Evolutionary conservation across 495 filamentous ascomycete species (phyloP).

Genomic region (Aspergillus sparsus): DNA sequence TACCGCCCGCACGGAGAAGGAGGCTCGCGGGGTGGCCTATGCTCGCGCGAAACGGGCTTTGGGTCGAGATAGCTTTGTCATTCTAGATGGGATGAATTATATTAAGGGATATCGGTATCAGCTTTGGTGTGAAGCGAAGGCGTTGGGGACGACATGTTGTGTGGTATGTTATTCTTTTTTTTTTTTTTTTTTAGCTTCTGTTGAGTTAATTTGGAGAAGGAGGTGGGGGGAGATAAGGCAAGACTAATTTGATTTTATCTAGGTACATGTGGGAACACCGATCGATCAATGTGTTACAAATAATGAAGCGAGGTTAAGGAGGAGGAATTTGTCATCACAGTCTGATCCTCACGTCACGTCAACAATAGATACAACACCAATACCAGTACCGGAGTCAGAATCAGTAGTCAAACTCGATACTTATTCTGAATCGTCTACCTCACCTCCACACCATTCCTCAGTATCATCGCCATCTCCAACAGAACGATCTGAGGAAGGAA

Average conservation of each 20-base stretch:
- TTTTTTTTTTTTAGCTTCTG: neutral
- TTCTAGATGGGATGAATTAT: constrained; percentile 90
- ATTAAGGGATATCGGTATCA: constrained; percentile 99
- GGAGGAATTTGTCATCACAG: constrained; percentile 2
- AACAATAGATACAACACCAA: neutral
- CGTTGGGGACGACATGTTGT: constrained; percentile 75
- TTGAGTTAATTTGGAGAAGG: neutral
- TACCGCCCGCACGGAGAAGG: constrained; percentile 76
- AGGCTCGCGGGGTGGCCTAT: constrained; percentile 83
- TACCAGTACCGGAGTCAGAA: neutral
- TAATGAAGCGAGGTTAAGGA: constrained; percentile 42
- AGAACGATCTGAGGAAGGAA: too few species aligned
- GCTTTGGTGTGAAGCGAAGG: constrained; percentile 92
- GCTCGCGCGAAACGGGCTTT: constrained; percentile 83
- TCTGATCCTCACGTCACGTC: neutral
- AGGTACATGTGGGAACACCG: constrained; percentile 77
- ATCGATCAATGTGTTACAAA: constrained; percentile 62
- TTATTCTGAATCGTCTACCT: too few species aligned
- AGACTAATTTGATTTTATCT: neutral
- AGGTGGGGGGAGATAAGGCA: neutral
- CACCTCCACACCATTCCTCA: too few species aligned
- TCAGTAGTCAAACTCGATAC: neutral
- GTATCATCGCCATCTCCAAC: too few species aligned
- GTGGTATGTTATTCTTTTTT: constrained; percentile 55
- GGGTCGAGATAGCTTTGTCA: constrained; percentile 76